phyloP scores from a whole-genome alignment of 2,329 filamentous ascomycete genomes.

The Magnaporthales sp. region DNA sequence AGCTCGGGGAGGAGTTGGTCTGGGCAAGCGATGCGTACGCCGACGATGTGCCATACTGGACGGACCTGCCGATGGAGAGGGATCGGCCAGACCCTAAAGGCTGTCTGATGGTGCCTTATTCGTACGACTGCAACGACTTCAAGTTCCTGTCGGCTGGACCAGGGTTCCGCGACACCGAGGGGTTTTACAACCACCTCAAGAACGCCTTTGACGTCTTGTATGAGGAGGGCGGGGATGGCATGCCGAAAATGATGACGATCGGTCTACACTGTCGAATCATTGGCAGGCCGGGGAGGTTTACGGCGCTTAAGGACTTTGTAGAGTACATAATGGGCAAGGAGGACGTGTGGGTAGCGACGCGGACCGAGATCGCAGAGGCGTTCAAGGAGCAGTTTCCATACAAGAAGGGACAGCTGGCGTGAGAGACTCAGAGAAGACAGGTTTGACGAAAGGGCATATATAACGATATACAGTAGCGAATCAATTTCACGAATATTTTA shows the following conservation, averaged over 20 bases:
- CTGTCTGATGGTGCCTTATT: constrained; percentile 13
- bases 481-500: not conserved
- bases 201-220: constrained; percentile 45
- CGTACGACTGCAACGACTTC: constrained; percentile 13
- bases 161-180: constrained; percentile 11
- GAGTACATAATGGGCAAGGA: constrained; percentile 43
- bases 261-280: constrained; percentile 43
- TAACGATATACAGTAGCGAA: not conserved
- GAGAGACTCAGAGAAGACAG: not conserved
- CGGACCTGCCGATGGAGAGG: constrained; percentile 12
- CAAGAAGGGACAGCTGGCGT: constrained; percentile 6
- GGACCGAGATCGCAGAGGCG: constrained; percentile 41
- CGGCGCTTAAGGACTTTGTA: constrained; percentile 41
- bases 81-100: constrained; percentile 6
- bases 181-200: constrained; percentile 37
- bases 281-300: constrained; percentile 41
- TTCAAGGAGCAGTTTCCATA: constrained; percentile 36
- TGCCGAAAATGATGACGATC: constrained; percentile 50
- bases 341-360: constrained; percentile 43
- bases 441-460: not conserved
- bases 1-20: constrained; percentile 8
- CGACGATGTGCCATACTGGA: constrained; percentile 14
- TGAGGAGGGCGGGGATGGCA: constrained; percentile 36
- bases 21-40: constrained; percentile 12
- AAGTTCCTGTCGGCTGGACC: constrained; percentile 27